A percentile compares a stretch with the other conserved stretches of the same genome.
These are phyloP conservation scores for Populus tremula DNA, from an alignment of 345 rosid species.

Conservation along the genomic window DNA sequence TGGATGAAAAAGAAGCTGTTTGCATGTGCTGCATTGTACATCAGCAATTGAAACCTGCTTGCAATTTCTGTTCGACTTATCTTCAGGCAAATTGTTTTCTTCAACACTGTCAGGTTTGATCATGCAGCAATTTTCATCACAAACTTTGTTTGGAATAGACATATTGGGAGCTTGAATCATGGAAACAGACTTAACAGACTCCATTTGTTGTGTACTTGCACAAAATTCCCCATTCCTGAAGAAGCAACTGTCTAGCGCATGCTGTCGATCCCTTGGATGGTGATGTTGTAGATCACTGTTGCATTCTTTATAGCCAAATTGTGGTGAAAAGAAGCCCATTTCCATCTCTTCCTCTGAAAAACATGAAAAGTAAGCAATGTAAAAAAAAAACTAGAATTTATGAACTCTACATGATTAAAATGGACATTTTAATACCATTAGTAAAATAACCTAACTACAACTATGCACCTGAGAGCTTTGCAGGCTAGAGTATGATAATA, in stretches of 20 bases:
- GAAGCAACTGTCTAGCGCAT: conserved; percentile 18
- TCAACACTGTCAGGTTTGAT: conserved; percentile 4
- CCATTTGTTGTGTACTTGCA: conserved; percentile 17
- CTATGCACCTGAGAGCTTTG: no score
- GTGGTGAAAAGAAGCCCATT: conserved; percentile 44
- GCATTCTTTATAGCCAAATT: conserved; percentile 34
- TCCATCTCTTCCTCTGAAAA: conserved; percentile 60
- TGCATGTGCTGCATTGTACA: conserved; percentile 66
- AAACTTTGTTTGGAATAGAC: neutral
- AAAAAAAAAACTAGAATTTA: neutral
- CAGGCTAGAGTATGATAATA: no score
- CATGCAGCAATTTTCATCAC: conserved; percentile 5
- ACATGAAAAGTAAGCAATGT: conserved; percentile 12
- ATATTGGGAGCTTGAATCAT: neutral
- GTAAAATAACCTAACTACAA: neutral
- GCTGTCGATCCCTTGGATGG: conserved; percentile 12
- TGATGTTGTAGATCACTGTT: conserved; percentile 25
- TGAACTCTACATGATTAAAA: neutral
- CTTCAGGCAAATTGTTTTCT: conserved; percentile 16
- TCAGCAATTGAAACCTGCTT: conserved; percentile 45
- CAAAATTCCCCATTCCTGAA: conserved; percentile 23
- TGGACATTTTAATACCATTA: neutral
- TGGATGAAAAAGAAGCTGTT: conserved; percentile 56
- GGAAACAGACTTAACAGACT: conserved; percentile 9
- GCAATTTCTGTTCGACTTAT: conserved; percentile 13